Evolutionary conservation across 306 rosid genomes (phyloP).

Genomic region (Carpinus fangiana): DNA sequence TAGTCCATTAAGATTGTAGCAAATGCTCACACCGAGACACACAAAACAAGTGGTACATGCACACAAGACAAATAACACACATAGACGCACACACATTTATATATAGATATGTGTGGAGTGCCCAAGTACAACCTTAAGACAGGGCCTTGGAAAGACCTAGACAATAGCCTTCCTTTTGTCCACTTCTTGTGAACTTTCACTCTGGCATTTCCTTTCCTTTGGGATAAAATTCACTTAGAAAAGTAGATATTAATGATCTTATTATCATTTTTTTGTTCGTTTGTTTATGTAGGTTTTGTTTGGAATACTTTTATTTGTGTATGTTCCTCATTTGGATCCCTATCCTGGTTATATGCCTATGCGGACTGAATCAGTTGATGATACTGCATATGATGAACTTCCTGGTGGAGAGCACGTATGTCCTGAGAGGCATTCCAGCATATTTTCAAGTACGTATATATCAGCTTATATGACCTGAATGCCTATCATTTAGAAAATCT

Average conservation of each 20-base stretch:
- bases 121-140: neutral
- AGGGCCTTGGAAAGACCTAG: neutral
- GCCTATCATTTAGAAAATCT: constrained; percentile 2
- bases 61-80: neutral
- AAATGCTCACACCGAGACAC: neutral
- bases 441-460: constrained; percentile 73
- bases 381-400: constrained; percentile 76
- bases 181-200: neutral
- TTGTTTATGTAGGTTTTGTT: constrained; percentile 68
- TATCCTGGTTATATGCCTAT: constrained; percentile 79
- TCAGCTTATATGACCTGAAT: constrained; percentile 19
- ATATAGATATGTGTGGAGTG: neutral
- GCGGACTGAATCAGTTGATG: constrained; percentile 54
- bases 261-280: constrained; percentile 34
- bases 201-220: neutral
- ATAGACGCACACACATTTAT: neutral
- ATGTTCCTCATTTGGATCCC: constrained; percentile 79
- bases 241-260: neutral
- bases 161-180: neutral
- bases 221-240: neutral
- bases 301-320: constrained; percentile 72
- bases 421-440: constrained; percentile 68
- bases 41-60: neutral
- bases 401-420: constrained; percentile 79
- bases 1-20: neutral